These are phyloP conservation scores for Leucocoprinus birnbaumii DNA, from an alignment of 768 basidiomycete species.

Conservation along the genomic window DNA sequence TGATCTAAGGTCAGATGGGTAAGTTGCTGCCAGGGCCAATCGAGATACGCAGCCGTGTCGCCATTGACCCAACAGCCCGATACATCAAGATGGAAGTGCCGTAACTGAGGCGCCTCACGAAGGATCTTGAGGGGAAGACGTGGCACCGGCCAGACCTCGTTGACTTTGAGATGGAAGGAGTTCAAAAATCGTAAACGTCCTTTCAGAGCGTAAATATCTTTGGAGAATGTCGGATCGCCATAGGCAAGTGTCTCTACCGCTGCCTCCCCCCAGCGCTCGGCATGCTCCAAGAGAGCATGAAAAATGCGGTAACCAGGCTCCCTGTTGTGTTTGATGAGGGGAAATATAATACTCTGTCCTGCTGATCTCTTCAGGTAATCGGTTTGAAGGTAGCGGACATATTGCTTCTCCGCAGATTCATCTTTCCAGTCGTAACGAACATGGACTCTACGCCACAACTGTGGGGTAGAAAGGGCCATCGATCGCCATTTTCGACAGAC, in stretches of 20 bases:
- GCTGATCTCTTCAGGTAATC: slow-evolving; percentile 1
- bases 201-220: not conserved
- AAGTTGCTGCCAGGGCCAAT: not conserved
- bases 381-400: not conserved
- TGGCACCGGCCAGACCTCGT: not conserved
- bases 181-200: not conserved
- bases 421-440: not conserved
- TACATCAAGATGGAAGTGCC: not conserved
- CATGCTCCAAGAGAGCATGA: not conserved
- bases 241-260: not conserved
- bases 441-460: slow-evolving; percentile 37
- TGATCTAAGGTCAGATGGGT: not conserved
- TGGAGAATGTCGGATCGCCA: too few species aligned
- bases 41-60: not conserved
- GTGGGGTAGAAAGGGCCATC: slow-evolving; percentile 29
- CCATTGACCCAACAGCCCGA: not conserved
- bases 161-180: not conserved
- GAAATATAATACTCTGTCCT: not conserved
- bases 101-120: not conserved
- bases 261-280: slow-evolving; percentile 2
- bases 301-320: not conserved
- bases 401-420: not conserved
- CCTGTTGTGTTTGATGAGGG: not conserved
- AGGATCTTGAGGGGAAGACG: not conserved
- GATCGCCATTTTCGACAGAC: slow-evolving; percentile 39